phyloP scores from a whole-genome alignment of 2,329 filamentous ascomycete species.

The Nothophaeocryptopus gaeumannii region DNA sequence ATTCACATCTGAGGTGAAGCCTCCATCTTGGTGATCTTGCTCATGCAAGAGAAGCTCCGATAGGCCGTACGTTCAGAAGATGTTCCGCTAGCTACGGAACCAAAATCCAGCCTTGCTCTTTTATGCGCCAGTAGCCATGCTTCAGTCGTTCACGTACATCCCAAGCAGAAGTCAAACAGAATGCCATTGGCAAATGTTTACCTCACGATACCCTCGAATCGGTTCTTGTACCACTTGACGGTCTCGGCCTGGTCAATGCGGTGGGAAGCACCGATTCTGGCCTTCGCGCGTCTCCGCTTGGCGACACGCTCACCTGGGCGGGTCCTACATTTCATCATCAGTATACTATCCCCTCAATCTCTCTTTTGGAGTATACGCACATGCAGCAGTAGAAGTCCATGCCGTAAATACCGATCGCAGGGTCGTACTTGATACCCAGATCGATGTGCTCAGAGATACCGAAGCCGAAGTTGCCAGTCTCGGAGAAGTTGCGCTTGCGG shows the following conservation, averaged over 20 bases:
- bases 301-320: constrained; percentile 97
- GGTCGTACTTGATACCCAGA: constrained; percentile 99
- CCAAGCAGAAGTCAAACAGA: constrained; percentile 11
- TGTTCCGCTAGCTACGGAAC: constrained; percentile 29
- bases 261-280: constrained; percentile 82
- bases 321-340: constrained; percentile 57
- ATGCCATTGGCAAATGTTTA: constrained; percentile 55
- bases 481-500: constrained; percentile 98
- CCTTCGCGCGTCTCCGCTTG: constrained; percentile 87
- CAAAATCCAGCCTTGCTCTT: constrained; percentile 26
- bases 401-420: constrained; percentile 96
- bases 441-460: constrained; percentile 99
- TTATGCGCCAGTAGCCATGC: constrained; percentile 24
- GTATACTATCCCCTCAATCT: background rate
- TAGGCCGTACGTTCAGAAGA: constrained; percentile 32
- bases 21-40: constrained; percentile 38
- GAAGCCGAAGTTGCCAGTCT: constrained; percentile 99
- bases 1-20: constrained; percentile 33
- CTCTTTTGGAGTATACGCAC: constrained; percentile 50
- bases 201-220: constrained; percentile 98
- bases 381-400: constrained; percentile 99
- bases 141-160: constrained; percentile 18
- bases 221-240: constrained; percentile 94
- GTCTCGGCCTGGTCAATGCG: constrained; percentile 93
- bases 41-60: constrained; percentile 36